Percentiles rank a stretch among this genome's conserved stretches.
These are phyloP conservation scores for Jaltomata sinuosa DNA, from an alignment of 257 asterid species.

Conservation along the genomic window DNA sequence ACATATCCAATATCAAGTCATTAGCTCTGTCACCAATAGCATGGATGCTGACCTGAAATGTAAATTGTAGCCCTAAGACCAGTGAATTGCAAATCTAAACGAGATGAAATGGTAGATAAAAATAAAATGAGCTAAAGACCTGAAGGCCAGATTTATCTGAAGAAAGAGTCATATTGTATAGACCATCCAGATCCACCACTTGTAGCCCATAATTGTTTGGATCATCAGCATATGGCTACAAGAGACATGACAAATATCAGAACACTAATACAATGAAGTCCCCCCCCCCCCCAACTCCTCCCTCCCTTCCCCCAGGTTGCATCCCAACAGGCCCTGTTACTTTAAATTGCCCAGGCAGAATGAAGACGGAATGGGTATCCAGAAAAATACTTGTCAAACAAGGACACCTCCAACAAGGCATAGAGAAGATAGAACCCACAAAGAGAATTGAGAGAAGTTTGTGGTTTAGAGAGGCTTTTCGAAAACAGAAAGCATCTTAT, in stretches of 20 bases:
- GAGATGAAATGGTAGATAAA: background rate
- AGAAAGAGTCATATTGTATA: constrained; percentile 56
- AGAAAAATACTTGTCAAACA: background rate
- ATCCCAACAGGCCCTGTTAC: background rate
- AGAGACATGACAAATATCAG: constrained; percentile 12
- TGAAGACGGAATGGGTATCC: background rate
- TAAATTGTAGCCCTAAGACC: background rate
- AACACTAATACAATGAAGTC: background rate
- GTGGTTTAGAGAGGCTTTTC: background rate
- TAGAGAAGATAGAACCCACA: background rate
- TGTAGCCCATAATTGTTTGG: constrained; percentile 71
- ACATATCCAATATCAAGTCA: constrained; percentile 76
- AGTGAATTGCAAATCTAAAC: background rate
- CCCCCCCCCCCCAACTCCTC: background rate
- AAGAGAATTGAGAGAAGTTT: background rate
- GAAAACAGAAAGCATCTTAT: background rate
- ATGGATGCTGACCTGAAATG: constrained; percentile 76
- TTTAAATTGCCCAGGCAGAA: background rate
- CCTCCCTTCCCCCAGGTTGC: background rate
- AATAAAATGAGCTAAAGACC: constrained; percentile 33
- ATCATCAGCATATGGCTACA: constrained; percentile 71
- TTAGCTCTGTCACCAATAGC: constrained; percentile 95
- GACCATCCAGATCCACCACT: constrained; percentile 47
- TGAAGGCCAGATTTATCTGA: constrained; percentile 85
- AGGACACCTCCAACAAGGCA: background rate